These are phyloP conservation scores for Pleurotus sapidus DNA, from an alignment of 768 basidiomycete species.

Conservation along the genomic window DNA sequence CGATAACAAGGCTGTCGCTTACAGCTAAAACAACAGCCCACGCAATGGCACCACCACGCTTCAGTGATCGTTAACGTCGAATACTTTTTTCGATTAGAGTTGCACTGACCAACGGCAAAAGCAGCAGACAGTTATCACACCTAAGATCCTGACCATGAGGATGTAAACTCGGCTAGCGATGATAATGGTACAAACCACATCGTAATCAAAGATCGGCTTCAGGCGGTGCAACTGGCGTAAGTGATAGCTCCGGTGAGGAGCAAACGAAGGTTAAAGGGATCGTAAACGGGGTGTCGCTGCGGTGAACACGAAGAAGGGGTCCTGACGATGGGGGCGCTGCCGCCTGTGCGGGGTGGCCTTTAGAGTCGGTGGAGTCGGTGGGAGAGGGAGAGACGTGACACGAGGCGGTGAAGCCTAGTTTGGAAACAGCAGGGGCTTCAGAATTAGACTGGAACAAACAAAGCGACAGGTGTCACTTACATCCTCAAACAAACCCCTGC, in stretches of 20 bases:
- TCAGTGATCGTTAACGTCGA: conserved; percentile 23
- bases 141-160: conserved; percentile 27
- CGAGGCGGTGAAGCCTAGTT: conserved; percentile 1
- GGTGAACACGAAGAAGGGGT: not conserved
- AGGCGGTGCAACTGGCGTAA: not conserved
- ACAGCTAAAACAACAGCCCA: conserved; percentile 66
- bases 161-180: conserved; percentile 14
- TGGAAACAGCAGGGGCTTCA: not conserved
- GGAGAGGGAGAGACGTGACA: not conserved
- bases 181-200: conserved; percentile 27
- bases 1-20: conserved; percentile 21
- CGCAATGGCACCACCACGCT: conserved; percentile 72
- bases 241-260: conserved; percentile 2
- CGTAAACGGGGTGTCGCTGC: conserved; percentile 10
- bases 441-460: conserved; percentile 6
- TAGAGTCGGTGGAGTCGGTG: not conserved
- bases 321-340: not conserved
- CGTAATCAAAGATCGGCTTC: conserved; percentile 6
- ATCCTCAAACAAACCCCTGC: conserved; percentile 3
- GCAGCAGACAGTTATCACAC: conserved; percentile 79
- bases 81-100: conserved; percentile 17
- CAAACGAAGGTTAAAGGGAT: conserved; percentile 3
- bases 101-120: conserved; percentile 63
- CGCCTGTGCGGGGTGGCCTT: conserved; percentile 5
- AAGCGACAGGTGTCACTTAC: not conserved